Conservation (phyloP, 75 land plant species). For the Azolla pinnata region DNA sequence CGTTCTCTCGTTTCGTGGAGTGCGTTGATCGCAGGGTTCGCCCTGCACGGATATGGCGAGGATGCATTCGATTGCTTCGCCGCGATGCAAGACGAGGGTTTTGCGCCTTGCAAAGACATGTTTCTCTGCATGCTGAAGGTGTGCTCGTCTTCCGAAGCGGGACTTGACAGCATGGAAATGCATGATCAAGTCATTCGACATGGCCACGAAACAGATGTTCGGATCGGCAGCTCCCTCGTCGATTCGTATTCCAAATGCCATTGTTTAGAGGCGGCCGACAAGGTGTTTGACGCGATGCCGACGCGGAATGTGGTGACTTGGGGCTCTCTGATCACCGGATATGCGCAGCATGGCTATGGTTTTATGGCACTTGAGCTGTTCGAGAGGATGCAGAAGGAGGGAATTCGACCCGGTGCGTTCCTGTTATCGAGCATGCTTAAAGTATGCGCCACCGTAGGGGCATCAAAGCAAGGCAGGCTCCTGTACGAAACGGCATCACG, state of each 20-base stretch:
- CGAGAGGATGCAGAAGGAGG: slow-evolving; percentile 13
- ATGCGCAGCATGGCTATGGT: slow-evolving; percentile 3
- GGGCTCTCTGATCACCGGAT: slow-evolving; percentile 5
- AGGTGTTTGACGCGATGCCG: not conserved
- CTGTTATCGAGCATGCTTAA: slow-evolving; percentile 16
- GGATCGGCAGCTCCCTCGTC: slow-evolving; percentile 1
- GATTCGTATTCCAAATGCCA: slow-evolving; percentile 14
- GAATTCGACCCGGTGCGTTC: slow-evolving; percentile 13
- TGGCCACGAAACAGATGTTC: not conserved
- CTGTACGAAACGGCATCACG: not conserved
- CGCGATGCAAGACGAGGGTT: slow-evolving; percentile 31
- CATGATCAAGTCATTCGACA: slow-evolving; percentile 1
- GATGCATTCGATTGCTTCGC: slow-evolving; percentile 43
- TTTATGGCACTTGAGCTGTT: slow-evolving; percentile 3
- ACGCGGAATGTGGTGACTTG: slow-evolving; percentile 4
- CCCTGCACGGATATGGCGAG: slow-evolving; percentile 43
- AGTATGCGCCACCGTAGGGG: slow-evolving; percentile 4
- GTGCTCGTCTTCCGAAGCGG: not conserved
- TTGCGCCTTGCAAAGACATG: slow-evolving; percentile 10
- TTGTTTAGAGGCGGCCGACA: slow-evolving; percentile 1
- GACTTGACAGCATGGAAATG: not conserved
- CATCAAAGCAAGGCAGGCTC: not conserved
- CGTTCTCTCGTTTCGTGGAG: slow-evolving; percentile 65
- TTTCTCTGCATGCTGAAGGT: slow-evolving; percentile 6
- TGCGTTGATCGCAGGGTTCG: slow-evolving; percentile 59